phyloP scores from a whole-genome alignment of 2,329 filamentous ascomycete genomes.

The Stachybotrys chlorohalonatus region DNA sequence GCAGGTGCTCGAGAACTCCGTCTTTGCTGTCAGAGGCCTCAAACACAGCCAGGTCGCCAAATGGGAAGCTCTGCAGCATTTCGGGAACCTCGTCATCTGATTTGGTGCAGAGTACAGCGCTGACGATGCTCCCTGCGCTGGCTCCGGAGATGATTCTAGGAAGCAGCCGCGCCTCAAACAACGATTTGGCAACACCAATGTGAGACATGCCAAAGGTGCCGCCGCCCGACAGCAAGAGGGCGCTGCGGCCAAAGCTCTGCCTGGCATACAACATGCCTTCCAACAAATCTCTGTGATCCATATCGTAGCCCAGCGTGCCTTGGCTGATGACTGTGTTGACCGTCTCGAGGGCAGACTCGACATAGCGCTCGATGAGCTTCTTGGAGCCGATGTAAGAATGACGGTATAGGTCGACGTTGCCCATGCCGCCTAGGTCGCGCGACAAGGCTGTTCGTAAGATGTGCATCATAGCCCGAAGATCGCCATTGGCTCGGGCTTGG shows the following conservation, averaged over 20 bases:
- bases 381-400: constrained; percentile 85
- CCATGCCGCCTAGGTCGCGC: constrained; percentile 79
- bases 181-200: constrained; percentile 74
- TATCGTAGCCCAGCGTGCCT: constrained; percentile 39
- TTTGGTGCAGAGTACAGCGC: constrained; percentile 67
- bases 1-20: constrained; percentile 58
- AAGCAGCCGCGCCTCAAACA: constrained; percentile 66
- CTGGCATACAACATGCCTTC: constrained; percentile 64
- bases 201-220: constrained; percentile 90
- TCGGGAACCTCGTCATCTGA: constrained; percentile 70
- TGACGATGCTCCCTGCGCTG: constrained; percentile 81
- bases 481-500: constrained; percentile 59
- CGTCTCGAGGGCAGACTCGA: constrained; percentile 67
- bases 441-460: constrained; percentile 72
- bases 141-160: constrained; percentile 83
- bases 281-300: constrained; percentile 51
- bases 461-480: constrained; percentile 70
- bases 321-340: constrained; percentile 63
- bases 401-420: constrained; percentile 70
- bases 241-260: constrained; percentile 78
- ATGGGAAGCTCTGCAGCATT: constrained; percentile 61
- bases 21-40: constrained; percentile 51
- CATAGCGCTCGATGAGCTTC: constrained; percentile 76
- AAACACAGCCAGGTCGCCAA: constrained; percentile 76
- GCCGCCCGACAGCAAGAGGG: constrained; percentile 73